Conservation (phyloP, 805 yeast species). For the Priceomyces castillae region DNA sequence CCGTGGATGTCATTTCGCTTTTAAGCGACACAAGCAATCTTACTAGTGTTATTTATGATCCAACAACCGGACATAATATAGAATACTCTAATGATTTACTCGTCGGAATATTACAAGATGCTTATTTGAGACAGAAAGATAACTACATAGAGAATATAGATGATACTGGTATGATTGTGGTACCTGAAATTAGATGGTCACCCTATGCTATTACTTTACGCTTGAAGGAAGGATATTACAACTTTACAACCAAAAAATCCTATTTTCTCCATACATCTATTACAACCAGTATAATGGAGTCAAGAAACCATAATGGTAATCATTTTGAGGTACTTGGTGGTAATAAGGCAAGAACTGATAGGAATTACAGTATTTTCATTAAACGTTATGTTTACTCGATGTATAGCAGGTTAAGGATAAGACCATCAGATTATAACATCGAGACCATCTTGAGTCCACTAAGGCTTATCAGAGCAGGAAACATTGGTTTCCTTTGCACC, state of each 20-base stretch:
- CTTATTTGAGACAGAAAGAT: conserved; percentile 20
- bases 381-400: conserved; percentile 9
- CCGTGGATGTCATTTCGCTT: conserved; percentile 14
- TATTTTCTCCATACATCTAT: not conserved
- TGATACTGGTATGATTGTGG: conserved; percentile 17
- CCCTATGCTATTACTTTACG: conserved; percentile 5
- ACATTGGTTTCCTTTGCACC: conserved; percentile 13
- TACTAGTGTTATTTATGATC: conserved; percentile 4
- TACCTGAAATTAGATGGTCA: conserved; percentile 15
- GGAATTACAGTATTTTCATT: conserved; percentile 5
- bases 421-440: conserved; percentile 7
- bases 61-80: not conserved
- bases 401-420: not conserved
- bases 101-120: conserved; percentile 11
- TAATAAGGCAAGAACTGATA: conserved; percentile 1
- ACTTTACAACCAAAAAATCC: conserved; percentile 4
- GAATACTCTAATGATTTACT: conserved; percentile 5
- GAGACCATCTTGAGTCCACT: conserved; percentile 7
- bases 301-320: not conserved
- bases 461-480: conserved; percentile 7
- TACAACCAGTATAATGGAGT: not conserved
- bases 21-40: conserved; percentile 1
- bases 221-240: conserved; percentile 12
- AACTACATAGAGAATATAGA: conserved; percentile 13
- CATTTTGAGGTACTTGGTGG: not conserved